phyloP scores from a whole-genome alignment of 2,329 filamentous ascomycete genomes.

The Verticillium zaregamsianum region DNA sequence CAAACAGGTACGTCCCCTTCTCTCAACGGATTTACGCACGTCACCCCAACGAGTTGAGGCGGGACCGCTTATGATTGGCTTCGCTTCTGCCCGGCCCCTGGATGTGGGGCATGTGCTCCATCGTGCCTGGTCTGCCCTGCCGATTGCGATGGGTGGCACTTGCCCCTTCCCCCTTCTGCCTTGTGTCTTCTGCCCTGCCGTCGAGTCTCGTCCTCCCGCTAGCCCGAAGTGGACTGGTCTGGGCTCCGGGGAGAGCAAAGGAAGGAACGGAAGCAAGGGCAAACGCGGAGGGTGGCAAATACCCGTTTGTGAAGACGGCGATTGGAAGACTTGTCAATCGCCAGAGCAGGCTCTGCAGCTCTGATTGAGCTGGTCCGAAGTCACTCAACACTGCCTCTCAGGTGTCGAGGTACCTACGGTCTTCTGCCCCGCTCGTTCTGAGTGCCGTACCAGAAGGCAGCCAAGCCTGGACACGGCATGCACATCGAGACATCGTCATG shows the following conservation, averaged over 20 bases:
- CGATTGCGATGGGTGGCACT: neutral
- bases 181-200: neutral
- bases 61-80: neutral
- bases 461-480: neutral
- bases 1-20: neutral
- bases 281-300: neutral
- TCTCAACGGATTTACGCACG: constrained; percentile 4
- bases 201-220: neutral
- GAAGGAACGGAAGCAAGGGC: neutral
- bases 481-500: neutral
- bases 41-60: constrained; percentile 5
- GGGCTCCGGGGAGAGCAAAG: neutral
- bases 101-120: neutral
- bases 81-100: neutral
- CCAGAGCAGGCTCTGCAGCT: too few relatives aligned
- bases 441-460: neutral
- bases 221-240: constrained; percentile 6
- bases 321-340: too few relatives aligned
- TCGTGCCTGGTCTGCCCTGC: neutral
- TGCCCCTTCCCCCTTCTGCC: neutral
- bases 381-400: too few relatives aligned
- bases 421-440: neutral
- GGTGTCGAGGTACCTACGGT: too few relatives aligned
- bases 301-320: neutral
- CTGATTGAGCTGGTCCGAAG: too few relatives aligned